A percentile compares a stretch with the other conserved stretches of the same genome.
Conservation (phyloP, 352 stramenopile species). For the Phytophthora litchii region DNA sequence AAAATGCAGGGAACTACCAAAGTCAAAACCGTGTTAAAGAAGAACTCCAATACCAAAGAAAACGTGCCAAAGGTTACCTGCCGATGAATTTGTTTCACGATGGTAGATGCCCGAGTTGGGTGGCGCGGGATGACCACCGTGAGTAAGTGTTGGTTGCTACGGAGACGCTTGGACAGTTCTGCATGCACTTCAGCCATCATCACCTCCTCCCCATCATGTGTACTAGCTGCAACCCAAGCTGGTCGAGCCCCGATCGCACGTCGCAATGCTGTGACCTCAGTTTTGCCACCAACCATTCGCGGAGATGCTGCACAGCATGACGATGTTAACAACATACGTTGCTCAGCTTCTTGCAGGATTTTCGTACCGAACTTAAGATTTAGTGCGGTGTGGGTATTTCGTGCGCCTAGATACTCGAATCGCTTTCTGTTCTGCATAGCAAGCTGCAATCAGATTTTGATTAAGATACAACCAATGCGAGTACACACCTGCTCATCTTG, state of each 20-base stretch:
- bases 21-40: slow-evolving; percentile 1
- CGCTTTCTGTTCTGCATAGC: slow-evolving; percentile 48
- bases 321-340: slow-evolving; percentile 4
- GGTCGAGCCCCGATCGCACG: slow-evolving; percentile 31
- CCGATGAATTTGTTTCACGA: slow-evolving; percentile 41
- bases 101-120: slow-evolving; percentile 42
- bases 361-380: slow-evolving; percentile 84
- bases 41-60: background rate
- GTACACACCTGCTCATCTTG: slow-evolving; percentile 55
- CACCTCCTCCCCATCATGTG: slow-evolving; percentile 68
- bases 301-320: slow-evolving; percentile 20
- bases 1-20: slow-evolving; percentile 47
- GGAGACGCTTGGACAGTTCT: slow-evolving; percentile 20
- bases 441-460: background rate
- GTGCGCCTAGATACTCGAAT: slow-evolving; percentile 53
- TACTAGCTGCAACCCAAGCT: slow-evolving; percentile 67
- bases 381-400: slow-evolving; percentile 28
- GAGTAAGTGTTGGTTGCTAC: slow-evolving; percentile 28
- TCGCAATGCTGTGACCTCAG: slow-evolving; percentile 6
- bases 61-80: slow-evolving; percentile 26
- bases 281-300: slow-evolving; percentile 8
- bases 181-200: slow-evolving; percentile 51
- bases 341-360: background rate
- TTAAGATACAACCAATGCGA: background rate
- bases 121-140: slow-evolving; percentile 69